These are phyloP conservation scores for Stemphylium lycopersici DNA, from an alignment of 2,329 filamentous ascomycete genomes.

Conservation along the genomic window DNA sequence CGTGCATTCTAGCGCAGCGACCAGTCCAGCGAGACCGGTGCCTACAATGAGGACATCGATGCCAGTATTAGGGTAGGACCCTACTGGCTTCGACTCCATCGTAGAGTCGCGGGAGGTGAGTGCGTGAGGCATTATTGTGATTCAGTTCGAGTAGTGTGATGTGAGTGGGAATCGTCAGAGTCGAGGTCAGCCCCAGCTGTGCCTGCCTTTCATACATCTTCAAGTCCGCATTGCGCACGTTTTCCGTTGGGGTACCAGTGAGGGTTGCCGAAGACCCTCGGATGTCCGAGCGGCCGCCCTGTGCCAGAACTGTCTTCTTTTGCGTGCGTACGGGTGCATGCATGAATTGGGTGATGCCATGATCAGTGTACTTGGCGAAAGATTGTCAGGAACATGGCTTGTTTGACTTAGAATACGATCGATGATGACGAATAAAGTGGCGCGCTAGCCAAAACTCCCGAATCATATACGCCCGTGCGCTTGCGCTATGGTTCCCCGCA, in stretches of 20 bases:
- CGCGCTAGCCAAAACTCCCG: slow-evolving; percentile 18
- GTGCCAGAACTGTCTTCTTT: slow-evolving; percentile 12
- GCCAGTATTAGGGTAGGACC: slow-evolving; percentile 55
- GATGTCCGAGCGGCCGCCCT: slow-evolving; percentile 21
- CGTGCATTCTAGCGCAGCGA: slow-evolving; percentile 47
- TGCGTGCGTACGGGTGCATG: background rate
- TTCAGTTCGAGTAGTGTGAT: slow-evolving; percentile 4
- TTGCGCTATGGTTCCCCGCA: slow-evolving; percentile 42
- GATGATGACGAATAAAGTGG: slow-evolving; percentile 9
- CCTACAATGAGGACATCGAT: slow-evolving; percentile 51
- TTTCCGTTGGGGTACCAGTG: slow-evolving; percentile 30
- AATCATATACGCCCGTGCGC: slow-evolving; percentile 3
- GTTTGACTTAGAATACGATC: slow-evolving; percentile 20
- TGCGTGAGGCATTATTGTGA: slow-evolving; percentile 46
- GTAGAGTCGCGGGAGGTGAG: slow-evolving; percentile 56
- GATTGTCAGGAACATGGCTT: slow-evolving; percentile 16
- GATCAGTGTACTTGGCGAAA: slow-evolving; percentile 20
- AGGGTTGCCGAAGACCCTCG: slow-evolving; percentile 27
- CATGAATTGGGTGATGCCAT: slow-evolving; percentile 7
- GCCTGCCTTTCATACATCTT: slow-evolving; percentile 22
- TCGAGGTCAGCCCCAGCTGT: slow-evolving; percentile 1
- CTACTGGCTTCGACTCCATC: slow-evolving; percentile 57
- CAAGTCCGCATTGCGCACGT: slow-evolving; percentile 11
- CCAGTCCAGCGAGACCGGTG: slow-evolving; percentile 48
- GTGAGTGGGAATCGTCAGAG: slow-evolving; percentile 14